These are phyloP conservation scores for Hymenotorrendiella dingleyae DNA, from an alignment of 2,329 filamentous ascomycete species.

Conservation along the genomic window DNA sequence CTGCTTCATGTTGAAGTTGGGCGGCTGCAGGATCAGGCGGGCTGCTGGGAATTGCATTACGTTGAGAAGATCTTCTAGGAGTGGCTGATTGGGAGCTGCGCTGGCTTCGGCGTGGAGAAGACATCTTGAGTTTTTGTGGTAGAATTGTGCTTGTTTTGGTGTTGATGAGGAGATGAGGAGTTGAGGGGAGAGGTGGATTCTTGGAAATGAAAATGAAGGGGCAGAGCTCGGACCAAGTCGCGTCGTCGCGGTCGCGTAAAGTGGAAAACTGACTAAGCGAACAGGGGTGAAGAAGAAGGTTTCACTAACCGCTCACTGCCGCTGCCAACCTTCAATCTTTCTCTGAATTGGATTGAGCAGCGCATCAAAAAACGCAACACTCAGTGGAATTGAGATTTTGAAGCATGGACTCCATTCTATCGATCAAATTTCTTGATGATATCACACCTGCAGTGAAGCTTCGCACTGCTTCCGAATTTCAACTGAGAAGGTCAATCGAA, in stretches of 20 bases:
- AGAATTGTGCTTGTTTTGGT: constrained; percentile 7
- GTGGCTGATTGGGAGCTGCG: constrained; percentile 50
- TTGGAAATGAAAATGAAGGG: not conserved
- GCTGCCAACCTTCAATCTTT: too few species aligned
- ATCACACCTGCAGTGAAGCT: too few species aligned
- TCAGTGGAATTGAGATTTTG: too few species aligned
- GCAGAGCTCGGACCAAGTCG: not conserved
- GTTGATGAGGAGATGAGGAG: not conserved
- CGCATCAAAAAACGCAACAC: too few species aligned
- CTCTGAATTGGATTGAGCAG: too few species aligned
- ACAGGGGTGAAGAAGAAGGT: too few species aligned
- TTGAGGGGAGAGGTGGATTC: not conserved
- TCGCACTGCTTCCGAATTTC: too few species aligned
- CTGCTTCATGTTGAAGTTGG: constrained; percentile 32
- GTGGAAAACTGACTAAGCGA: too few species aligned
- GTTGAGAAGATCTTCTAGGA: constrained; percentile 50
- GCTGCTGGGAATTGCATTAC: constrained; percentile 46
- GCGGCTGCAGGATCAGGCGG: constrained; percentile 34
- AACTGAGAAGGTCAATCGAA: too few species aligned
- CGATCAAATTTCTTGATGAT: too few species aligned
- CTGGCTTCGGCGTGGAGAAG: constrained; percentile 54
- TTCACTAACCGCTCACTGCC: too few species aligned
- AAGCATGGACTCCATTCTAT: too few species aligned
- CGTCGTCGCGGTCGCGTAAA: not conserved
- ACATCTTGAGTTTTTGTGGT: constrained; percentile 41